Evolutionary conservation across 495 filamentous ascomycete species (phyloP).

Genomic region (Trichoderma asperelloides): DNA sequence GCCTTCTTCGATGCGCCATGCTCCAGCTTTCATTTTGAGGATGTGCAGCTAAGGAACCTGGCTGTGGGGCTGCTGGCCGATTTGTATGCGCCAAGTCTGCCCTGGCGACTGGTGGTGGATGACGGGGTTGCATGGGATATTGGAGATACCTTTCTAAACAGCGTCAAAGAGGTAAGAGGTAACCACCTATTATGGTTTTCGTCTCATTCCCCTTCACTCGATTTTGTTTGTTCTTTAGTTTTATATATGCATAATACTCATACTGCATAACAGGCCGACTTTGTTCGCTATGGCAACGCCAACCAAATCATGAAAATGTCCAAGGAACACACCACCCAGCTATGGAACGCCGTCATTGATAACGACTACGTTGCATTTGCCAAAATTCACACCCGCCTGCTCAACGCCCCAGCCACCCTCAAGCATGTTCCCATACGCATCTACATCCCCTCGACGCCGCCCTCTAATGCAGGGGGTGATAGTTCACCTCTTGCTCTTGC

Average conservation of each 20-base stretch:
- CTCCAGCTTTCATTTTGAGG: slow-evolving; percentile 82
- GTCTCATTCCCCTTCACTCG: background rate
- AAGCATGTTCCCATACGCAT: slow-evolving; percentile 77
- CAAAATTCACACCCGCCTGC: slow-evolving; percentile 65
- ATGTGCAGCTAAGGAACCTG: slow-evolving; percentile 58
- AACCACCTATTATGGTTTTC: background rate
- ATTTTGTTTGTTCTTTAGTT: background rate
- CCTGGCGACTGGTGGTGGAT: slow-evolving; percentile 65
- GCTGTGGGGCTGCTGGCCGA: slow-evolving; percentile 84
- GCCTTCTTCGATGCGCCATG: slow-evolving; percentile 62
- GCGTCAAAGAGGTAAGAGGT: slow-evolving; percentile 71
- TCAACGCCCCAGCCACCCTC: slow-evolving; percentile 66
- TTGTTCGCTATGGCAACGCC: slow-evolving; percentile 80
- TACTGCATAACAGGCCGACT: slow-evolving; percentile 58
- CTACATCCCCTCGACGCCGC: slow-evolving; percentile 67
- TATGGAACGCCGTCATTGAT: slow-evolving; percentile 79
- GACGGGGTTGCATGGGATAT: slow-evolving; percentile 60
- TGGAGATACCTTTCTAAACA: slow-evolving; percentile 86
- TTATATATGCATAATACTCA: slow-evolving; percentile 4
- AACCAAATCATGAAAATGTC: slow-evolving; percentile 89
- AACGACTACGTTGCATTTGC: slow-evolving; percentile 66
- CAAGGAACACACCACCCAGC: slow-evolving; percentile 73
- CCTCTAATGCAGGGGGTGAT: slow-evolving; percentile 27
- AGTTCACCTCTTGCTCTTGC: slow-evolving; percentile 9
- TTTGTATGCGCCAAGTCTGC: slow-evolving; percentile 54